Base-by-base conservation (phyloP, 257 asterid species). In the Eucommia ulmoides region DNA sequence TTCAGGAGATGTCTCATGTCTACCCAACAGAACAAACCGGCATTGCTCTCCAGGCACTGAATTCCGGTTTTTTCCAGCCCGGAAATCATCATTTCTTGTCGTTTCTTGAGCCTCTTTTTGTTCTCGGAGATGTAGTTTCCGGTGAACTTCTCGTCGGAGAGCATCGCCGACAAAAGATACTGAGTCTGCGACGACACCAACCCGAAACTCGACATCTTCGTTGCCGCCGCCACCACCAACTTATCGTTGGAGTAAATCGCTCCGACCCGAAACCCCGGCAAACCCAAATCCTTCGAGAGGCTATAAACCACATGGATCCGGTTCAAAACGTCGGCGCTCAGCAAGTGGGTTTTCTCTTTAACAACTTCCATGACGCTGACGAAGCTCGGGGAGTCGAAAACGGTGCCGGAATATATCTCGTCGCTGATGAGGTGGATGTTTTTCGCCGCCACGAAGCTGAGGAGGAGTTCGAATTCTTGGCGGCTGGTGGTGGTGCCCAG, bases 141-240 rank as follows among this genome's bases (percentile, higher is more conserved):
- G 0, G 51, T 58, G 56, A 58, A 49, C 14, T 38, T 49, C 20
- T 58, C 38, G 44, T 58, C 56, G 2, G 63, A 58, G 15, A 58
- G 50, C 42, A 58, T 19, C 2, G 20, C 44, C 1, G 51, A 35
- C 20, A 58, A 48, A 11, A 49, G 56, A 47, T 58, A 58, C 5
- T 58, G 63, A 23, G 63, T 49, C 26, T 58, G 63, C 1, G 63
- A 58, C 45, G 63, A 58, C 11, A 58, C 33, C 11, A 58, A 41
- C n/a, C 51, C 63, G 17, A 58, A 58, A 22, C 63, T 58, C 6
- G 63, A 58, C 51, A 58, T 58, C 24, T 58, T 58, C 12, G 63
- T 58, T 12, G 63, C 56, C 2, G 63, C 56, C 0, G 63, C 42
- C 14, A 58, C 63, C 1, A 58, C 63, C 41, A 14, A 20, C 10